phyloP scores from a whole-genome alignment of 495 filamentous ascomycete genomes.

The Trichoderma asperelloides region DNA sequence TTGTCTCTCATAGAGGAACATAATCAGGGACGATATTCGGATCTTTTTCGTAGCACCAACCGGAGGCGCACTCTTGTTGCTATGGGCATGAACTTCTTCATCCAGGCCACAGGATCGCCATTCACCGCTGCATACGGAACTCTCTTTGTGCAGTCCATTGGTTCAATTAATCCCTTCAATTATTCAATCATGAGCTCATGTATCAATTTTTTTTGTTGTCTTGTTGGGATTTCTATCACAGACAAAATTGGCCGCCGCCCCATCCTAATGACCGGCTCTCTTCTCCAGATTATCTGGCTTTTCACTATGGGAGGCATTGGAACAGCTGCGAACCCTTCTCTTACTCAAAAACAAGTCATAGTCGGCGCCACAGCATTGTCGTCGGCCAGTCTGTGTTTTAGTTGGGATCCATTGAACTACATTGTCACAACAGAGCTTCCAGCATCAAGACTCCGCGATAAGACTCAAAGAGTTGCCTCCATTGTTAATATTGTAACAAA shows the following conservation, averaged over 20 bases:
- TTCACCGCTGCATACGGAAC: conserved; percentile 28
- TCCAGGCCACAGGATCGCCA: conserved; percentile 26
- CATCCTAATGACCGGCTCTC: conserved; percentile 12
- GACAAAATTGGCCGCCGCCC: conserved; percentile 11
- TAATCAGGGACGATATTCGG: conserved; percentile 20
- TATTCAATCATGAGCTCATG: conserved; percentile 15
- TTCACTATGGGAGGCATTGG: conserved; percentile 14
- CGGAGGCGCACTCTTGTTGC: conserved; percentile 27
- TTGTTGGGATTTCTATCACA: conserved; percentile 2
- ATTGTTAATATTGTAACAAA: background rate
- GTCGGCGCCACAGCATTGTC: background rate
- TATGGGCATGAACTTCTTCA: conserved; percentile 24
- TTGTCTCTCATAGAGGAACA: conserved; percentile 11
- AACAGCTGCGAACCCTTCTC: background rate
- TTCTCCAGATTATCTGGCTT: conserved; percentile 13
- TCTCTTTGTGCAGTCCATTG: conserved; percentile 27
- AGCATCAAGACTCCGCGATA: conserved; percentile 16
- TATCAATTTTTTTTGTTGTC: conserved; percentile 8
- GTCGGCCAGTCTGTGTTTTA: conserved; percentile 5
- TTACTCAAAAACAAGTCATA: background rate
- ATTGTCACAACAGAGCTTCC: conserved; percentile 17
- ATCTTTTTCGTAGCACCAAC: conserved; percentile 24
- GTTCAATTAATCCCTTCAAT: conserved; percentile 27
- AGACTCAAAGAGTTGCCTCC: conserved; percentile 11
- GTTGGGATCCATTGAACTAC: conserved; percentile 17